Conservation (phyloP, 2,329 filamentous ascomycete genomes). For the Grosmannia serpens region DNA sequence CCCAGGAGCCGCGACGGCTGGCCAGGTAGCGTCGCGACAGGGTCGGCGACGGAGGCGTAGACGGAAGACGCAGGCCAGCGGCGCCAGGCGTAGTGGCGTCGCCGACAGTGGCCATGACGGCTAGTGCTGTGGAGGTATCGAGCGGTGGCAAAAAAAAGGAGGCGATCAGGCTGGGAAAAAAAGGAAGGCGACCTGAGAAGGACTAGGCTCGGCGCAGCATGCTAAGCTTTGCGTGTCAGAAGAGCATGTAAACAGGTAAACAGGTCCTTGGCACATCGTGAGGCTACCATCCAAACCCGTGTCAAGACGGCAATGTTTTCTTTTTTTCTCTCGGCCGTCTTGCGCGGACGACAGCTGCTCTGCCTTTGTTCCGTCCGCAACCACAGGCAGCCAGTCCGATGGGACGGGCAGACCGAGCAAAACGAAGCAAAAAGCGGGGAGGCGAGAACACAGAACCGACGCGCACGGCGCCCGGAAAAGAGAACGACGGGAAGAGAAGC, state of each 20-base stretch:
- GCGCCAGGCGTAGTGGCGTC: background rate
- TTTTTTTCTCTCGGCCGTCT: background rate
- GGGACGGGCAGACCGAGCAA: background rate
- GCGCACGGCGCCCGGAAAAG: background rate
- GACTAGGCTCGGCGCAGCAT: background rate
- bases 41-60: slow-evolving; percentile 20
- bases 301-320: background rate
- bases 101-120: slow-evolving; percentile 4
- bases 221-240: background rate
- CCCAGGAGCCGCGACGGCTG: slow-evolving; percentile 14
- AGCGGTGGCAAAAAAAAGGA: background rate
- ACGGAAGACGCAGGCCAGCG: slow-evolving; percentile 11
- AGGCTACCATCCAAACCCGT: no score
- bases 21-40: slow-evolving; percentile 8
- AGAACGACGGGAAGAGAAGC: background rate
- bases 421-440: background rate
- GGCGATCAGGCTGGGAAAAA: background rate
- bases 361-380: background rate
- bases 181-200: background rate
- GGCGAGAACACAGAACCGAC: background rate
- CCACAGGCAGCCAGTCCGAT: no score
- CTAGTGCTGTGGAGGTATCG: background rate
- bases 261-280: background rate
- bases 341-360: background rate
- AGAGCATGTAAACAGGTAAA: no score